Base-by-base conservation (phyloP, 78 protist species). In the Emiliania huxleyi region DNA sequence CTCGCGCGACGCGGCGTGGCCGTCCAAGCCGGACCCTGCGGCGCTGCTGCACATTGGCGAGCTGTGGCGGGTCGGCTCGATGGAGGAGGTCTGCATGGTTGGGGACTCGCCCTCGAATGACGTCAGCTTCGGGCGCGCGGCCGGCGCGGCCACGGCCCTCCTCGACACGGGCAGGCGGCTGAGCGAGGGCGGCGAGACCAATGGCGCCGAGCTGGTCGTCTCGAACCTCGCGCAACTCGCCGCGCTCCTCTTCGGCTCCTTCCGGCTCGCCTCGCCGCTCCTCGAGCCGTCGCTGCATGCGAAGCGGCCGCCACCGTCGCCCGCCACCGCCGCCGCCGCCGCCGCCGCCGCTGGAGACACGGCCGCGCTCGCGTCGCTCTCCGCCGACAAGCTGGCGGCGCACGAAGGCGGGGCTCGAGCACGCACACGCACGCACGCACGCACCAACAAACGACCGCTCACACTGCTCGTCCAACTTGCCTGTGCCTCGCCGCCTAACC, bases 21-120 rank as follows among this genome's bases (percentile, higher is more conserved):
- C 91, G 23, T 37, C 91, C 25, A 87, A 87, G 43, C 91, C 91
- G 21, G 71, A 87, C 35, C 91, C 91, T 0, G 69, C 49, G 33
- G 91, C 91, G n/a, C 42, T 46, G 2, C 38, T 0, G 37, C 21
- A 3, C 18, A 87, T 87, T 45, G 62, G 69, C 35, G 11, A 2
- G 26, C 2, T 5, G n/a, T 87, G 91, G 91, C 4, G 5, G 15
- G 40, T 46, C 29, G 19, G 35, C 38, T 38, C 0, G 35, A 69
- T 35, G 11, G 1, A 5, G 21, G 33, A n/a, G 2, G 0, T 87
- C 11, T 40, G 44, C 35, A 87, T 87, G 91, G 91, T 87, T 42
- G 91, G 91, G 12, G 91, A 87, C 69, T 37, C 49, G 29, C 69
- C 91, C 3, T 35, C 55, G 43, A 46, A 46, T 21, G 91, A 87